These are phyloP conservation scores for Podospora anserina DNA, from an alignment of 495 filamentous ascomycete genomes.

Conservation along the genomic window DNA sequence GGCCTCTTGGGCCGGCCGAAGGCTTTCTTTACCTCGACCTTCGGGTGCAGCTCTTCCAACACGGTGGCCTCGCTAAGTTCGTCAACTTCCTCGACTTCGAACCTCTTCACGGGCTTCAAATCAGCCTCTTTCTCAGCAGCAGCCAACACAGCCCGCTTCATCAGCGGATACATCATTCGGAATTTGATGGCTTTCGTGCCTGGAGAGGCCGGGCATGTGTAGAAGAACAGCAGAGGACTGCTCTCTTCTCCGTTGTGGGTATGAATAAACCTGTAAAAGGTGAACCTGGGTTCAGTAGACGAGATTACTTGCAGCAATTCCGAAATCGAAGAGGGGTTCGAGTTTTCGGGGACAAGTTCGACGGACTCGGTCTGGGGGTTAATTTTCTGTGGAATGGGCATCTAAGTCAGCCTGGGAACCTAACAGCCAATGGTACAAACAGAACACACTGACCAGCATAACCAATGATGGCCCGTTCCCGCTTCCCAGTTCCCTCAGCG, in stretches of 20 bases:
- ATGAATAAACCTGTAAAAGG: slow-evolving; percentile 74
- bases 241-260: slow-evolving; percentile 51
- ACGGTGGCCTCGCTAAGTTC: slow-evolving; percentile 74
- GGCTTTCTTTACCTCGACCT: slow-evolving; percentile 62
- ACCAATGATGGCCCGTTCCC: slow-evolving; percentile 60
- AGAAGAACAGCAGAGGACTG: slow-evolving; percentile 81
- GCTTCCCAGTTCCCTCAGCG: slow-evolving; percentile 55
- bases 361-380: slow-evolving; percentile 77
- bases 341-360: slow-evolving; percentile 59
- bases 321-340: slow-evolving; percentile 41
- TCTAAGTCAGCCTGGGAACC: neutral
- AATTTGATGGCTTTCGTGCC: slow-evolving; percentile 73
- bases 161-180: slow-evolving; percentile 90
- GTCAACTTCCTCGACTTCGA: slow-evolving; percentile 58
- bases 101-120: slow-evolving; percentile 70
- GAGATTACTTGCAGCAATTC: slow-evolving; percentile 65
- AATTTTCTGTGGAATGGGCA: slow-evolving; percentile 52
- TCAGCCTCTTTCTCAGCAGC: slow-evolving; percentile 67
- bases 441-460: slow-evolving; percentile 65
- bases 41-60: slow-evolving; percentile 72
- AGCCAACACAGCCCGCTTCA: slow-evolving; percentile 66
- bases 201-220: slow-evolving; percentile 77
- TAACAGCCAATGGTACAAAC: neutral
- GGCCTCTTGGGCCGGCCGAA: slow-evolving; percentile 92
- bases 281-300: slow-evolving; percentile 79